phyloP scores from a whole-genome alignment of 2,329 filamentous ascomycete genomes.

The Calonectria naviculata region DNA sequence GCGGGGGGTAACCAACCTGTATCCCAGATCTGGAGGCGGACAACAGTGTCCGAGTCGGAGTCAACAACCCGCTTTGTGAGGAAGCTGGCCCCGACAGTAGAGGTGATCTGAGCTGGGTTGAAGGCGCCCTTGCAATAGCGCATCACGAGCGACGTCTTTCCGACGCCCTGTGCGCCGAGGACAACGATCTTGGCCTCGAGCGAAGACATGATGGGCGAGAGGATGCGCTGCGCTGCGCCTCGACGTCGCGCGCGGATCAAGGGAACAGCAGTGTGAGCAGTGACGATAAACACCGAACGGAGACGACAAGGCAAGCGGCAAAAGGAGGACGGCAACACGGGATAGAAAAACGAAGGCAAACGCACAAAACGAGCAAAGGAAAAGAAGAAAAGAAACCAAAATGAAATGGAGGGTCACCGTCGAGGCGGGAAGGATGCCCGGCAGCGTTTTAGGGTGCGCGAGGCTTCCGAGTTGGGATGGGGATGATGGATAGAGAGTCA shows the following conservation, averaged over 20 bases:
- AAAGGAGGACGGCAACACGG: background rate
- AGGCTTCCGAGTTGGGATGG: conserved; percentile 21
- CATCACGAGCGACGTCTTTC: conserved; percentile 82
- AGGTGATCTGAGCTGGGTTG: conserved; percentile 71
- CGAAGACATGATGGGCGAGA: conserved; percentile 58
- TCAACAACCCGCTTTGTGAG: conserved; percentile 85
- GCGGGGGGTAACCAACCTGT: conserved; percentile 64
- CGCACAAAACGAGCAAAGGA: conserved; percentile 22
- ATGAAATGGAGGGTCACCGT: conserved; percentile 18
- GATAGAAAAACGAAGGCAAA: conserved; percentile 19
- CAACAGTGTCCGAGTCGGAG: conserved; percentile 84
- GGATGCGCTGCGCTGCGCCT: conserved; percentile 20
- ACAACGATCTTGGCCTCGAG: conserved; percentile 87
- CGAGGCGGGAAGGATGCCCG: conserved; percentile 21
- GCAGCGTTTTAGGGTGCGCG: conserved; percentile 17
- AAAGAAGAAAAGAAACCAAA: conserved; percentile 10
- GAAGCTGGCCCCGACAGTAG: conserved; percentile 85
- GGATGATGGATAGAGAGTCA: conserved; percentile 16
- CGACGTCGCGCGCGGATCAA: conserved; percentile 20
- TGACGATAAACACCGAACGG: conserved; percentile 4
- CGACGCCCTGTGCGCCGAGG: conserved; percentile 82
- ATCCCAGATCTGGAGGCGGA: conserved; percentile 97
- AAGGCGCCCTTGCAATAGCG: conserved; percentile 81
- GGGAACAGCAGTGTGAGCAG: conserved; percentile 10
- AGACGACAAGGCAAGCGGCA: conserved; percentile 9